A percentile compares a stretch with the other conserved stretches of the same genome.
Evolutionary conservation across 2,329 filamentous ascomycete genomes (phyloP).

Genomic region (Raffaelea albimanens): DNA sequence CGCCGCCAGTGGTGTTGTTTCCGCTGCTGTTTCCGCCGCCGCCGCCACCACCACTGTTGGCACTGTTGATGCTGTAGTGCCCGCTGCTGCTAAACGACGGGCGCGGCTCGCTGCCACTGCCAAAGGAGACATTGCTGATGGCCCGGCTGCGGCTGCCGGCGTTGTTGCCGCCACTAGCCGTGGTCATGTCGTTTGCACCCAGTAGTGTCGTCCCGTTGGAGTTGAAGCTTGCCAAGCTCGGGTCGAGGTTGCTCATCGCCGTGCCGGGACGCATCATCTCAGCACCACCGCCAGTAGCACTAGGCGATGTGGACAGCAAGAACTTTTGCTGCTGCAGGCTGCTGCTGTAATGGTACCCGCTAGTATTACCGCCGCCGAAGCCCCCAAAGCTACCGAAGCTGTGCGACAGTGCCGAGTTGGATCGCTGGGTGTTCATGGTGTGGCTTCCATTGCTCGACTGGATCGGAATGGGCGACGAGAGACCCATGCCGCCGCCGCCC

Average conservation of each 20-base stretch:
- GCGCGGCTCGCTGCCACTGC: constrained; percentile 35
- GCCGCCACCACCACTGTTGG: constrained; percentile 14
- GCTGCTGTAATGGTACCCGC: too few relatives aligned
- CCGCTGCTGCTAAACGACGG: constrained; percentile 28
- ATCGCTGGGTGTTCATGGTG: constrained; percentile 13
- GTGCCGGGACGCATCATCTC: constrained; percentile 51
- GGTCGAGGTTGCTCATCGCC: constrained; percentile 59
- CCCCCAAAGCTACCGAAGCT: constrained; percentile 17
- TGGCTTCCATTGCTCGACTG: constrained; percentile 16
- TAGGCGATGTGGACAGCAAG: constrained; percentile 39
- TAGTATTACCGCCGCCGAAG: constrained; percentile 15
- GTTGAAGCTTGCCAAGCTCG: constrained; percentile 67
- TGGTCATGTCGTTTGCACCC: constrained; percentile 30
- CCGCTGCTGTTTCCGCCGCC: constrained; percentile 15
- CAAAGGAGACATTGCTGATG: constrained; percentile 73
- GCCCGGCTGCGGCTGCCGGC: constrained; percentile 59
- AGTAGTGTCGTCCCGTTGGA: constrained; percentile 72
- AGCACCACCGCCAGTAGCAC: constrained; percentile 16
- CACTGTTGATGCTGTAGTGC: background rate
- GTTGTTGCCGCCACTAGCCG: constrained; percentile 34
- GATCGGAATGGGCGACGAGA: constrained; percentile 39
- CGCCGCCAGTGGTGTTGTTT: constrained; percentile 2
- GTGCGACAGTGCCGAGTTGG: constrained; percentile 10
- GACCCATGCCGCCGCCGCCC: constrained; percentile 28
- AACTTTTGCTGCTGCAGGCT: constrained; percentile 18